Evolutionary conservation across 2,329 filamentous ascomycete species (phyloP).

Genomic region (Clarireedia homoeocarpa): DNA sequence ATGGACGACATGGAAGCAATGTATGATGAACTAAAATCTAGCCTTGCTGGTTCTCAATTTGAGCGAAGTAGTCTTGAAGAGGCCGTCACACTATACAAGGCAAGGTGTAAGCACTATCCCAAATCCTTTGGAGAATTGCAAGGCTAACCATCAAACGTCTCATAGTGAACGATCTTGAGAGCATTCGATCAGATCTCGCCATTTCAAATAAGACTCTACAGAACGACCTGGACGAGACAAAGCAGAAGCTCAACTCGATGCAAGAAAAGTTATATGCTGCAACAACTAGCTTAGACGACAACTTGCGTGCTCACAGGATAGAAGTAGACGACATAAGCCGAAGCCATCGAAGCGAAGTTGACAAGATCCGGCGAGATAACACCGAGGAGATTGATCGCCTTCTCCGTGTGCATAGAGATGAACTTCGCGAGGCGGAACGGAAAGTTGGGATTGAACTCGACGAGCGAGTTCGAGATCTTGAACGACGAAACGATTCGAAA

Average conservation of each 20-base stretch:
- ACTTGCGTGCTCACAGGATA: constrained; percentile 41
- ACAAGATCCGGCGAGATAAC: constrained; percentile 43
- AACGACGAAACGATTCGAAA: constrained; percentile 35
- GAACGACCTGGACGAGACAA: constrained; percentile 58
- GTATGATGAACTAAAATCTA: constrained; percentile 63
- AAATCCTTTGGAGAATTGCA: not conserved
- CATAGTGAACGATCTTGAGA: constrained; percentile 42
- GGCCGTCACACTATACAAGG: constrained; percentile 64
- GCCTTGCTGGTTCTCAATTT: constrained; percentile 60
- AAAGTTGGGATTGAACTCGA: constrained; percentile 44
- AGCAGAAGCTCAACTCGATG: constrained; percentile 28
- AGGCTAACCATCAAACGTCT: constrained; percentile 7
- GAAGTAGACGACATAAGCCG: constrained; percentile 46
- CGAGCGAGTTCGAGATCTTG: constrained; percentile 25
- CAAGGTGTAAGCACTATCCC: constrained; percentile 35
- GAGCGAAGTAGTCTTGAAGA: constrained; percentile 67
- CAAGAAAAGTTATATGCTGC: constrained; percentile 38
- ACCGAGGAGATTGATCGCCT: constrained; percentile 49
- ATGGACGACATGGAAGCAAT: constrained; percentile 70
- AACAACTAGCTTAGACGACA: constrained; percentile 42
- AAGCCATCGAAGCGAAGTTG: constrained; percentile 47
- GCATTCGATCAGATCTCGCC: constrained; percentile 25
- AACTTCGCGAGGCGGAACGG: constrained; percentile 56
- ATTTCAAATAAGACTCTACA: constrained; percentile 46
- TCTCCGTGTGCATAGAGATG: constrained; percentile 56